phyloP scores from a whole-genome alignment of 148 eudicot genomes.

The Heliosperma pusillum region DNA sequence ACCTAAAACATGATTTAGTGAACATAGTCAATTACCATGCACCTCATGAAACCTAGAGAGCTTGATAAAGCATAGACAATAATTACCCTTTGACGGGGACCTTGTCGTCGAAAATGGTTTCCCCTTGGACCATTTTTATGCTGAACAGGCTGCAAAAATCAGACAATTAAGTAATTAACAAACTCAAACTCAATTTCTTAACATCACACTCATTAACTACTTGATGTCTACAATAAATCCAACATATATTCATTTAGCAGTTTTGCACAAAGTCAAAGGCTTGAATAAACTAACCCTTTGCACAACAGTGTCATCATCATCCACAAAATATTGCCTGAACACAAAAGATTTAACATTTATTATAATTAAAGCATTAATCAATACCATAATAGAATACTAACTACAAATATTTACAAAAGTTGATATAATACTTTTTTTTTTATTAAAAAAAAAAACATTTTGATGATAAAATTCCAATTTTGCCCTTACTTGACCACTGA shows the following conservation, averaged over 20 bases:
- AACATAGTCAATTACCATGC: background rate
- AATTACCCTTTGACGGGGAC: slow-evolving; percentile 75
- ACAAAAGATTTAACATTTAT: background rate
- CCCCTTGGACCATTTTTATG: slow-evolving; percentile 72
- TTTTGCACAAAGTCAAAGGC: slow-evolving; percentile 4
- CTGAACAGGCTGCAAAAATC: slow-evolving; percentile 56
- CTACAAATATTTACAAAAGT: background rate
- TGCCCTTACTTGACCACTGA: slow-evolving; percentile 61
- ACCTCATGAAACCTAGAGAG: background rate
- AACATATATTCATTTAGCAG: background rate
- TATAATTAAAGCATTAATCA: slow-evolving; percentile 2
- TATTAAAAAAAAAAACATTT: background rate
- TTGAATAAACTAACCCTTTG: slow-evolving; percentile 52
- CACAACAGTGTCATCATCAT: slow-evolving; percentile 68
- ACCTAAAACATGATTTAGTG: slow-evolving; percentile 39
- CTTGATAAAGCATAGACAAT: background rate
- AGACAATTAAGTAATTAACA: slow-evolving; percentile 22
- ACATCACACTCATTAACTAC: too few species aligned
- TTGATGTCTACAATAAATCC: background rate
- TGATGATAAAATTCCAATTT: background rate
- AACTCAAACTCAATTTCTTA: background rate
- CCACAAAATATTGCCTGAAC: slow-evolving; percentile 78
- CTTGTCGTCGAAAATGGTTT: slow-evolving; percentile 79
- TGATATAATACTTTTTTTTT: background rate
- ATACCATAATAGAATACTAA: background rate